A percentile compares a stretch with the other conserved stretches of the same genome.
Conservation (phyloP, 257 asterid genomes). For the Przewalskia tangutica region DNA sequence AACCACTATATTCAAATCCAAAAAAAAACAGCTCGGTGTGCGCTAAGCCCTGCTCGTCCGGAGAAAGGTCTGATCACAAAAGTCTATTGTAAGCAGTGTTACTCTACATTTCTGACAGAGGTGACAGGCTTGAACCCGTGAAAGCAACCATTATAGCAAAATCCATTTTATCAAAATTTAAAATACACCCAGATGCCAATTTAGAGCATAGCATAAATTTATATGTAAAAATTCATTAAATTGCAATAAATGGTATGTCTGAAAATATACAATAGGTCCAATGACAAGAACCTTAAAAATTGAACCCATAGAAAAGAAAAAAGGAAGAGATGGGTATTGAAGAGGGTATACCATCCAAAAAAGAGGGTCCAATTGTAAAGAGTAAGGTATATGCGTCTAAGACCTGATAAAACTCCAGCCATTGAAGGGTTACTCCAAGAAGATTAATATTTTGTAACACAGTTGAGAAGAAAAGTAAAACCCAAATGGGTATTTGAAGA, state of each 20-base stretch:
- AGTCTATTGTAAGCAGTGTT: no score
- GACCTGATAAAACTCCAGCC: constrained; percentile 49
- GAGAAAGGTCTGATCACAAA: no score
- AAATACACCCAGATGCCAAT: no score
- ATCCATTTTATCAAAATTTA: neutral
- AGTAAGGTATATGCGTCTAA: constrained; percentile 61
- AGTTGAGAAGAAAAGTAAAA: neutral
- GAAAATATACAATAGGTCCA: neutral
- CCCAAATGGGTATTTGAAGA: neutral
- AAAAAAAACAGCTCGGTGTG: no score
- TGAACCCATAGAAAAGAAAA: no score
- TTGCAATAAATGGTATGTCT: no score
- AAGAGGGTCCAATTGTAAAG: constrained; percentile 73
- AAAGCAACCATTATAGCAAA: no score
- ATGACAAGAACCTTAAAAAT: neutral
- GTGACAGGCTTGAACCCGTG: no score
- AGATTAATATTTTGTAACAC: neutral
- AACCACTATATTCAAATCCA: neutral
- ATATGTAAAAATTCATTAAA: no score
- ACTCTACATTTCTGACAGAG: no score
- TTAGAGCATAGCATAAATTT: no score
- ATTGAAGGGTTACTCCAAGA: constrained; percentile 12
- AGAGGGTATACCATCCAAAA: constrained; percentile 53
- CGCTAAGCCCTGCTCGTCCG: no score
- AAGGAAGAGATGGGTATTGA: neutral